Base-by-base conservation (phyloP, 257 asterid species). In the Solanum peruvianum region DNA sequence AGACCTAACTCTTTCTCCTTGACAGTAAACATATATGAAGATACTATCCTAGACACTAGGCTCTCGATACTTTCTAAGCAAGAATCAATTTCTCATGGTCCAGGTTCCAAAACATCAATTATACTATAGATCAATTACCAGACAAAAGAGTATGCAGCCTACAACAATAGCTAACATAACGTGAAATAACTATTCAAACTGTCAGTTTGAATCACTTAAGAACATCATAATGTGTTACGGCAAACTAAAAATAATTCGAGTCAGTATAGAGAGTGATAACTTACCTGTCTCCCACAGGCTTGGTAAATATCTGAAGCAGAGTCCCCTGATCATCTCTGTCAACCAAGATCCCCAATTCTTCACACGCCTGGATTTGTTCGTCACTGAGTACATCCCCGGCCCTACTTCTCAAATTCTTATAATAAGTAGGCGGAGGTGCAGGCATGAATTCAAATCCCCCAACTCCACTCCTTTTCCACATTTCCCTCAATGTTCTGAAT, bases 381-480 rank as follows among this genome's bases (percentile, higher is more conserved):
- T 93, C 96, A 45, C 82, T 94, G 88, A 97, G 86, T 75, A 94
- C 96, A 86, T 94, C 99, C 41, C 95, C 98, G 4, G 87, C 95
- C 88, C 98, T 90, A 23, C 87, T 86, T 93, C 94, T 95, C 90
- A 97, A 85, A 21, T 94, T 95, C 90, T 73, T 90, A 67, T 97
- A 97, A 27, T 97, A 97, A 70, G 98, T 95, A 7, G 93, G 95
- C 0, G 98, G 98, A 0, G 98, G 99, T 0, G 97, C 89, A 1
- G 99, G 98, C 99, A 97, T 95, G 86, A 97, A 97, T 83, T 97
- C 98, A 33, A 97, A 97, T 31, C 99, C 99, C 29, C 99, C 98
- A 7, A 95, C 82, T 25, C 89, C 91, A 88, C 94, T 97, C 92
- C 98, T 93, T 94, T 92, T 92, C 92, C 96, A 94, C 99, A 95